Conservation (phyloP, 1,284 basidiomycete genomes). For the Ganoderma resinaceum region DNA sequence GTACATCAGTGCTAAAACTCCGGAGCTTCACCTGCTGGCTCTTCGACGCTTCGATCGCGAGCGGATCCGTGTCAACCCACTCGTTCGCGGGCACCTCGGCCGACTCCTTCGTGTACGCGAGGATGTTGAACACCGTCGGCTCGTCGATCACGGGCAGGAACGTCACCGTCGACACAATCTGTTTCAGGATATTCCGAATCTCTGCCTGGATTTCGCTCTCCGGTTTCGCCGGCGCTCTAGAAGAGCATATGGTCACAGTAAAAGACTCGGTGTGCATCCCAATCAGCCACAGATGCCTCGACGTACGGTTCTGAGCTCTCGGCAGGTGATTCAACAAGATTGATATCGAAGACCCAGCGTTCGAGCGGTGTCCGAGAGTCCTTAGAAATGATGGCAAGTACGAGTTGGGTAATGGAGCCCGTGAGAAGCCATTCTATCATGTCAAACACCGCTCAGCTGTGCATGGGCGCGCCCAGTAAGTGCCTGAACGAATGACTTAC, state of each 20-base stretch:
- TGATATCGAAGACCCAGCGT: conserved; percentile 98
- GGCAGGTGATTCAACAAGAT: conserved; percentile 70
- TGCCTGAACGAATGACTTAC: conserved; percentile 52
- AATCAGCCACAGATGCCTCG: not conserved
- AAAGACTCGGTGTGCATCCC: conserved; percentile 11
- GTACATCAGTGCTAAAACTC: conserved; percentile 91
- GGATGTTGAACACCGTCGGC: conserved; percentile 94
- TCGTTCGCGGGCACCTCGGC: conserved; percentile 89
- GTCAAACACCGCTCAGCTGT: conserved; percentile 14
- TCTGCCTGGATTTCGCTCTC: conserved; percentile 97
- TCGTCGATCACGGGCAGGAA: conserved; percentile 96
- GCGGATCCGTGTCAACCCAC: conserved; percentile 95
- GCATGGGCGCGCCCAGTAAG: conserved; percentile 16
- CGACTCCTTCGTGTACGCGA: conserved; percentile 91
- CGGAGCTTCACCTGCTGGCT: conserved; percentile 95
- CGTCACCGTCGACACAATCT: conserved; percentile 96
- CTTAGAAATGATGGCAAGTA: conserved; percentile 95
- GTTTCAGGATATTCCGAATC: conserved; percentile 97
- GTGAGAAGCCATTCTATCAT: conserved; percentile 88
- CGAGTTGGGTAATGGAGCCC: conserved; percentile 90
- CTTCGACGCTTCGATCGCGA: conserved; percentile 94
- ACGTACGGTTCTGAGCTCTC: conserved; percentile 58
- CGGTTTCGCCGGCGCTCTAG: conserved; percentile 64
- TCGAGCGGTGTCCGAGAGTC: conserved; percentile 93
- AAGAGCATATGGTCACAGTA: not conserved